These are phyloP conservation scores for Populus hybrid DNA, from an alignment of 441 rosid genomes.

Conservation along the genomic window DNA sequence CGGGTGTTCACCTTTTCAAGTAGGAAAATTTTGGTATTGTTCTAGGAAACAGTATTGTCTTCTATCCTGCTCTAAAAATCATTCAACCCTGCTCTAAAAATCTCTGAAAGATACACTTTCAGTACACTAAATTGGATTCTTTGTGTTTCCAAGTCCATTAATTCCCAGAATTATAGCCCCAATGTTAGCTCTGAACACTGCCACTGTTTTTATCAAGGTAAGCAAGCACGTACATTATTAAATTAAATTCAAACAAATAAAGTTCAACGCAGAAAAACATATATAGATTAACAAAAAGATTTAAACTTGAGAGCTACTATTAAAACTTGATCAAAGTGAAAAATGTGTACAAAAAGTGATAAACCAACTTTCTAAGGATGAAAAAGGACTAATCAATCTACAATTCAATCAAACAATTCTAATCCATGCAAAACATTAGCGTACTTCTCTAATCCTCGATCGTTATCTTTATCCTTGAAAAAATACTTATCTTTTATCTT, in stretches of 20 bases:
- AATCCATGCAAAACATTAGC: conserved; percentile 64
- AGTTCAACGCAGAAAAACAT: neutral
- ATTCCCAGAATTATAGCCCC: neutral
- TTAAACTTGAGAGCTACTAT: conserved; percentile 9
- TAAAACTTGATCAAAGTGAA: conserved; percentile 11
- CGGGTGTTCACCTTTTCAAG: no score
- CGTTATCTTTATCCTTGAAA: conserved; percentile 5
- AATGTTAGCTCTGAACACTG: neutral
- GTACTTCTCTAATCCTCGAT: conserved; percentile 38
- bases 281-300: neutral
- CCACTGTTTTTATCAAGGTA: neutral
- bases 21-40: no score
- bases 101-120: neutral
- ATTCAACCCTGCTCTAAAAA: no score
- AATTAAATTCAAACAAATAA: neutral
- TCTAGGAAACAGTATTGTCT: no score
- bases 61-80: no score
- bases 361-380: conserved; percentile 14
- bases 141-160: neutral
- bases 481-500: conserved; percentile 43
- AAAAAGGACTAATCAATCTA: conserved; percentile 6
- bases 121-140: neutral
- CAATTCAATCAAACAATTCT: conserved; percentile 19
- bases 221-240: neutral
- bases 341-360: conserved; percentile 12